Evolutionary conservation across 495 filamentous ascomycete genomes (phyloP).

Genomic region (Rostrohypoxylon terebratum): DNA sequence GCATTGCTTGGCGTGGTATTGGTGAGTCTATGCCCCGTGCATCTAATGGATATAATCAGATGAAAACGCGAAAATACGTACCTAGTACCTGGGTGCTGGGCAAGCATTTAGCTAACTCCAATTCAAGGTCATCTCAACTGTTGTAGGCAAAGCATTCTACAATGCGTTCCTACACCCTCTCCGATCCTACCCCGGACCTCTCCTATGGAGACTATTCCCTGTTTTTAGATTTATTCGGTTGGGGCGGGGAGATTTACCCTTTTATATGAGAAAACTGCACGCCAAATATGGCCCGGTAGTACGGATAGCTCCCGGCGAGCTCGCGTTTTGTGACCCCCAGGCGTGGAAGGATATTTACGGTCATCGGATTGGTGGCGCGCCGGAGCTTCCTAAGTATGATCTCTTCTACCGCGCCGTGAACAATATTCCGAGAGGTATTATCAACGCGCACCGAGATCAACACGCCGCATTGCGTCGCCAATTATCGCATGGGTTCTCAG

Average conservation of each 20-base stretch:
- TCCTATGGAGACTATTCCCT: slow-evolving; percentile 42
- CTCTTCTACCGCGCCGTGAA: slow-evolving; percentile 43
- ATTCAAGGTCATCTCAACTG: slow-evolving; percentile 16
- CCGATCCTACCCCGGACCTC: slow-evolving; percentile 57
- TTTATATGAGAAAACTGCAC: slow-evolving; percentile 55
- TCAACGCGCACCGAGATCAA: slow-evolving; percentile 37
- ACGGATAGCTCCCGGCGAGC: slow-evolving; percentile 59
- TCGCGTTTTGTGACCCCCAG: slow-evolving; percentile 55
- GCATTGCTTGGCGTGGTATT: slow-evolving; percentile 27
- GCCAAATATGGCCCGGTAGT: slow-evolving; percentile 61
- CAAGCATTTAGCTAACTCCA: slow-evolving; percentile 1
- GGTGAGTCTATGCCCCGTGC: slow-evolving; percentile 24
- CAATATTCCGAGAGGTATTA: slow-evolving; percentile 41
- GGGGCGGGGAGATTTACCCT: slow-evolving; percentile 43
- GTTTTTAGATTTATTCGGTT: slow-evolving; percentile 33
- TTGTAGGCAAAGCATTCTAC: slow-evolving; percentile 45
- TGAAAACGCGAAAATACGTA: background rate
- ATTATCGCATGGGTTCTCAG: slow-evolving; percentile 58
- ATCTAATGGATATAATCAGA: background rate
- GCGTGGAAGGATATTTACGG: slow-evolving; percentile 65
- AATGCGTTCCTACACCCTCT: slow-evolving; percentile 60
- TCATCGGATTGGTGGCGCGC: slow-evolving; percentile 41
- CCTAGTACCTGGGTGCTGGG: too few relatives aligned
- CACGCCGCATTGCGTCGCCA: slow-evolving; percentile 54
- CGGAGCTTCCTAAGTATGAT: slow-evolving; percentile 45